These are phyloP conservation scores for Candida ipomoeae DNA, from an alignment of 805 yeast species.

Conservation along the genomic window DNA sequence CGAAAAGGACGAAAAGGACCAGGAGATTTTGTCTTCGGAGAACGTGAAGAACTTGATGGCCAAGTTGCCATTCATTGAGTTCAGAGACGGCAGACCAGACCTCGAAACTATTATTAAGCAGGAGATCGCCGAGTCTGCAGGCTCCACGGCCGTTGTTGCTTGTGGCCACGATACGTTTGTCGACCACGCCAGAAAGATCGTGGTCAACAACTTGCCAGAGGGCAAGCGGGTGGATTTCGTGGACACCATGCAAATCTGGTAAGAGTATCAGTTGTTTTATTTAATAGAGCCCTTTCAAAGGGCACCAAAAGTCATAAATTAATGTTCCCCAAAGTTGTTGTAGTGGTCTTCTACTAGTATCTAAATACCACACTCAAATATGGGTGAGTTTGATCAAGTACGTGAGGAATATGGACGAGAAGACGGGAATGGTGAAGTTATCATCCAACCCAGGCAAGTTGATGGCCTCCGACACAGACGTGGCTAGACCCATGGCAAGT, in stretches of 20 bases:
- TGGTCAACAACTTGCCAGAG: conserved; percentile 38
- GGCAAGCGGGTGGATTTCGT: conserved; percentile 58
- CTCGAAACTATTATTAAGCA: conserved; percentile 28
- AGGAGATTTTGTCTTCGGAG: conserved; percentile 3
- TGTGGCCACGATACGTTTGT: conserved; percentile 64
- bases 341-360: not conserved
- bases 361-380: not conserved
- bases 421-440: conserved; percentile 88
- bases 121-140: conserved; percentile 35
- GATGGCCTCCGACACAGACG: conserved; percentile 82
- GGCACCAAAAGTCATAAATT: not conserved
- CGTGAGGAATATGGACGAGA: conserved; percentile 66
- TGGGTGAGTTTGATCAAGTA: conserved; percentile 32
- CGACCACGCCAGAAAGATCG: conserved; percentile 50
- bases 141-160: conserved; percentile 46
- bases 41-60: conserved; percentile 17
- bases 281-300: conserved; percentile 1
- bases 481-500: conserved; percentile 69
- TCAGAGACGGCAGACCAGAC: conserved; percentile 44
- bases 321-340: not conserved
- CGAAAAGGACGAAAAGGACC: conserved; percentile 6
- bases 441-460: conserved; percentile 79
- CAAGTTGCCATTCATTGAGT: conserved; percentile 35
- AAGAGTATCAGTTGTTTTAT: not conserved
- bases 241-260: conserved; percentile 76